Base-by-base conservation (phyloP, 345 rosid genomes). In the Turnera subulata region DNA sequence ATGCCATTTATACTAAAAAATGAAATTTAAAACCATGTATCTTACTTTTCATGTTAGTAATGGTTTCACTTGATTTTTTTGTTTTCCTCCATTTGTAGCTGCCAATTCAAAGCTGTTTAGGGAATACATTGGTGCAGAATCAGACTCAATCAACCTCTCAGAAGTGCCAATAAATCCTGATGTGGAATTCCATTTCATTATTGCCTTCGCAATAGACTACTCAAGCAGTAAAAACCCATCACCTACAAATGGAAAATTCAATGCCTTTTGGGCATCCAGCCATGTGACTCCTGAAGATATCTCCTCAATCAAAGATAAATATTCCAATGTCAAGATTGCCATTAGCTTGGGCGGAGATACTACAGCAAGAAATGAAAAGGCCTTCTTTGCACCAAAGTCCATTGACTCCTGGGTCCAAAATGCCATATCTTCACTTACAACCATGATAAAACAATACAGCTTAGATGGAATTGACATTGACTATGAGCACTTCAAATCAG, bases 241-340 rank as follows among this genome's bases (percentile, higher is more conserved):
- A 33, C 45, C 58, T 1, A 54, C 58, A 15, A 54, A 54, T 37
- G 58, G 58, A 54, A 33, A 54, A 20, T 54, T 54, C 58, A 54
- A 54, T 1, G 8, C 25, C 1, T 35, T 54, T 20, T 54, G 58
- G 58, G 45, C 44, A 33, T 35, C 45, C 16, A 37, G 5, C 17
- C 15, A 54, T 19, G 9, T 54, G 16, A 38, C 16, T 18, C 46
- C 44, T 11, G 4, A 17, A 8, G 16, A 54, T 10, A 37, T 54
- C 24, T 23, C 58, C 23, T 18, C 58, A 1, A 18, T 54, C 13
- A 33, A 54, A 37, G n/a, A 54, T 45, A 33, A 19, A 22, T 14
- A 37, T 12, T 20, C 58, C 6, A 35, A 54, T 33, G 58, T 54
- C 22, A 33, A 37, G 43, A 19, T 54, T 10, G 58, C 44, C 12